phyloP scores from a whole-genome alignment of 202 grass and related monocot species.

The Brachypodium distachyon region DNA sequence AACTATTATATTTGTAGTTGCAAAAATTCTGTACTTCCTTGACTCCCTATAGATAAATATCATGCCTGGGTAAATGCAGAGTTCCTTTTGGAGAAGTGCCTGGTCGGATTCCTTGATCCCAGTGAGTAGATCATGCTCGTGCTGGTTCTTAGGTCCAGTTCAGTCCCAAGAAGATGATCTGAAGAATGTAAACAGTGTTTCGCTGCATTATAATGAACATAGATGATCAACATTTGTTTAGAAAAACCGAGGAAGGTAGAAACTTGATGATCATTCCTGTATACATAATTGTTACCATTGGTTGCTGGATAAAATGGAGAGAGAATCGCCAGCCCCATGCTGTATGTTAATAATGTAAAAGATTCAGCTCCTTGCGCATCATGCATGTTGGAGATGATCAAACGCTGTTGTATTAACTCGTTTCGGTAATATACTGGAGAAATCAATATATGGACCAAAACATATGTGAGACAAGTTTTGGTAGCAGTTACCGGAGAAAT shows the following conservation, averaged over 20 bases:
- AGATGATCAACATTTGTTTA: neutral
- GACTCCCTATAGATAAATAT: slow-evolving; percentile 71
- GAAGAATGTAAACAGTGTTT: neutral
- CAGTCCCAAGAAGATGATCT: neutral
- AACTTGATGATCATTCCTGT: neutral
- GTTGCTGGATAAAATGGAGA: neutral
- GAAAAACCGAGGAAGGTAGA: neutral
- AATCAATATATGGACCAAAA: too few relatives aligned
- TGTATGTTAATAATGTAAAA: too few relatives aligned
- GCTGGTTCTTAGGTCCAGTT: neutral
- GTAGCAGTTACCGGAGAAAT: too few relatives aligned
- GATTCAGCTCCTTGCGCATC: too few relatives aligned
- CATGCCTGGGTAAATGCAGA: slow-evolving; percentile 96
- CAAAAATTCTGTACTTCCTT: slow-evolving; percentile 38
- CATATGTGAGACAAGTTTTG: too few relatives aligned
- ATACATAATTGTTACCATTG: neutral
- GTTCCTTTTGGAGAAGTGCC: slow-evolving; percentile 87
- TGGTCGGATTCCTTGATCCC: slow-evolving; percentile 67
- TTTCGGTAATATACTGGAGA: too few relatives aligned
- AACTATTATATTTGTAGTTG: neutral
- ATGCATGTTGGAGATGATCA: too few relatives aligned
- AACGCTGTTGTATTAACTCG: too few relatives aligned
- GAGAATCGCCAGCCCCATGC: neutral
- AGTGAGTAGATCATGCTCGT: slow-evolving; percentile 24
- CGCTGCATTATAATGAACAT: neutral